Evolutionary conservation across 768 basidiomycete genomes (phyloP), one percentile per base, ranked within the genome.

Genomic region (Termitomyces sp.): DNA sequence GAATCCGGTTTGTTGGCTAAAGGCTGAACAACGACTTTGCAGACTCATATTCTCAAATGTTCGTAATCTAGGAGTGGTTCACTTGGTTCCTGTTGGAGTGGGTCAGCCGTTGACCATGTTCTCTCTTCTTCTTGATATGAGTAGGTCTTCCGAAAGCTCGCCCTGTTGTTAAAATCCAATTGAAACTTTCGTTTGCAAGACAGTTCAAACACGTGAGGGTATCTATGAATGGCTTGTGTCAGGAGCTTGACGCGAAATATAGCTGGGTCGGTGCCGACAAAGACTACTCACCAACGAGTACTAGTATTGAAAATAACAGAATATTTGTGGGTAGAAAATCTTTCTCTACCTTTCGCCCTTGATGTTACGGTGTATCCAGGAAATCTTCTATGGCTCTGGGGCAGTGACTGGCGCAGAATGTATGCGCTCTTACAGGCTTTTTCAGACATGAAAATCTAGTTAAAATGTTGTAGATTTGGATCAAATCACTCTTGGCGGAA

Each of bases 81-180:
- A 86, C 65, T 79, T 77, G 8, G 70, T 75, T 57, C 62, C 74
- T 15, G 77, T 85, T 42, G 77, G 77, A 48, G 74, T 87, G 21
- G 83, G 83, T 8, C 71, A 62, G 47, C 82, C 82, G 6, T 62
- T 79, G 2, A 78, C 77, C 5, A 59, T 72, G 49, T 83, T 75
- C 63, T 77, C 67, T 1, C 76, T 86, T 41, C 72, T 85, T 48
- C 82, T 84, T 33, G 83, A 85, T 55, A 85, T 81, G 0, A 81
- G 83, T 77, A 57, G 26, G 71, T 60, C 0, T 14, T 51, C 52
- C 33, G 7, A 28, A 6, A 26, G 21, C 11, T 31, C n/a, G 33
- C 1, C n/a, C 19, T n/a, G 17, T 28, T 26, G 23, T 48, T 5
- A 1, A 23, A 28, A 26, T 35, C 15, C 28, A 8, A 30, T 23